Evolutionary conservation across 345 rosid genomes (phyloP), one percentile per base, ranked within the genome.

Genomic region (Psidium friedrichsthalianum): DNA sequence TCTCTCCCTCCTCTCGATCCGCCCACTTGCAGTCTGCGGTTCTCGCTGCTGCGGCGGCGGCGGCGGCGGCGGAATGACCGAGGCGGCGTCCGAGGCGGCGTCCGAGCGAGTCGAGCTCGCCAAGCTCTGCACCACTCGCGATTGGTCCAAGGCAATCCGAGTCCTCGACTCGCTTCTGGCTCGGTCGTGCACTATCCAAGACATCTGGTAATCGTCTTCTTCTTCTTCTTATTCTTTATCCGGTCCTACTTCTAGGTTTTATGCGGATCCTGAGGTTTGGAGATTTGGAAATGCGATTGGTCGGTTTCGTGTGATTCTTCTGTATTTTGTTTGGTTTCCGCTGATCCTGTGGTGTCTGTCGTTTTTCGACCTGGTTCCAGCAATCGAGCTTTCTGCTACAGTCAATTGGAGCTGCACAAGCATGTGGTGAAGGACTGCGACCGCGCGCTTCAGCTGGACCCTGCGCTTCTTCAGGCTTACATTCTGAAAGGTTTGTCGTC

Each of bases 121-220:
- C 85, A 94, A 92, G 91, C 92, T 92, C 90, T 97, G 98, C 87
- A 86, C 91, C 91, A 91, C 92, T 2, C 91, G 94, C 82, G 94
- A 97, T 92, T 97, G 99, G 98, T 97, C 99, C 82, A 97, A 97
- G 93, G 99, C 98, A 84, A 97, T 95, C 84, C 95, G 98, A 86
- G 93, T 95, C 84, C 96, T 97, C 44, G 98, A 97, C 90, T 93
- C 98, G 85, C 94, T 97, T 51, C 93, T 95, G 78, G 86, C 93
- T 84, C 94, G 92, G 90, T 91, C 95, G 32, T 89, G 89, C 89
- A 88, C 90, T 74, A 88, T 94, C 86, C 94, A 93, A 83, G 99
- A 97, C 87, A 92, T 97, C 90, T 97, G 99, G 99, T 97, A 51
- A 58, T 86, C 86, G 8, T 32, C 84, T 61, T 86, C 47, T n/a